Conservation (phyloP, 495 filamentous ascomycete species). For the Penicillium tannophilum region DNA sequence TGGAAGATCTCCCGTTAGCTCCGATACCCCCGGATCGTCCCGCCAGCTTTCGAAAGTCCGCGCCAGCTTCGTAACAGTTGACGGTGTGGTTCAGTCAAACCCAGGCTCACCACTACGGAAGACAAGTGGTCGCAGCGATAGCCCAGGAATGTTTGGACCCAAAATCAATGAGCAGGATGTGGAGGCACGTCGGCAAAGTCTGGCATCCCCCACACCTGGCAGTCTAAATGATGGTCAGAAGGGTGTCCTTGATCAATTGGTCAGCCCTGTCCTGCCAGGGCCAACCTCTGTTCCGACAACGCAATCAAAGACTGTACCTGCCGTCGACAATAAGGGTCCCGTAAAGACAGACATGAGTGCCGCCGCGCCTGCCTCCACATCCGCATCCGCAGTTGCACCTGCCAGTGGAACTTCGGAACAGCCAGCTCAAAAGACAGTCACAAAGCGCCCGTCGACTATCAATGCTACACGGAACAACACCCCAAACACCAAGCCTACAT, state of each 20-base stretch:
- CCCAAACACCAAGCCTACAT: conserved; percentile 26
- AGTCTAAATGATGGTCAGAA: conserved; percentile 22
- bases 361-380: conserved; percentile 7
- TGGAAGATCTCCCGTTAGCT: conserved; percentile 67
- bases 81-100: conserved; percentile 44
- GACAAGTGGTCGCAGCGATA: conserved; percentile 38
- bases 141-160: conserved; percentile 34
- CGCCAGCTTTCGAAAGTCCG: conserved; percentile 76
- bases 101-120: conserved; percentile 40
- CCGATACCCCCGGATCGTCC: conserved; percentile 44
- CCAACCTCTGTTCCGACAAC: conserved; percentile 1
- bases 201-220: conserved; percentile 31
- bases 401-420: conserved; percentile 18
- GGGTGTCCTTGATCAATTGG: conserved; percentile 17
- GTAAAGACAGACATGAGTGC: conserved; percentile 4
- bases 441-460: conserved; percentile 45
- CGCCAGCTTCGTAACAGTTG: conserved; percentile 82
- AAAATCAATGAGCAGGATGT: conserved; percentile 39
- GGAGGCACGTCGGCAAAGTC: conserved; percentile 32
- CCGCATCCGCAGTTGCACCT: conserved; percentile 7
- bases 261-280: conserved; percentile 11
- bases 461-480: conserved; percentile 43
- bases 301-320: conserved; percentile 9
- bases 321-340: conserved; percentile 6
- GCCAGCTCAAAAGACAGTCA: conserved; percentile 34